phyloP scores from a whole-genome alignment of 2,329 filamentous ascomycete genomes.

The Zasmidium cellare region DNA sequence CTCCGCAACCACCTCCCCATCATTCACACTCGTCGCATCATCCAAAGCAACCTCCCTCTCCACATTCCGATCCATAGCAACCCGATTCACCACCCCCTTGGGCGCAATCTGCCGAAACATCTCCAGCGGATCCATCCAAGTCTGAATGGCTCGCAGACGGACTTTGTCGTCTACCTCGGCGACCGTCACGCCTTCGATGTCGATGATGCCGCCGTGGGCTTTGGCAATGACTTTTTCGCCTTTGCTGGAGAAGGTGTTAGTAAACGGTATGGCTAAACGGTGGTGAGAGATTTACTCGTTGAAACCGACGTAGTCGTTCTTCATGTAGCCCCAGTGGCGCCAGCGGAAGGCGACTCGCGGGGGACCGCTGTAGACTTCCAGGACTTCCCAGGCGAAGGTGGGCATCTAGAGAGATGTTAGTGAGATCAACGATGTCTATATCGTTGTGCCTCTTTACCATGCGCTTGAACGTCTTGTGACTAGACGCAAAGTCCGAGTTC shows the following conservation, averaged over 20 bases:
- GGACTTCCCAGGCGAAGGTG: conserved; percentile 69
- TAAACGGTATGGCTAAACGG: neutral
- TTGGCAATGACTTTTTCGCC: conserved; percentile 64
- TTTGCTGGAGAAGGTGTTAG: conserved; percentile 44
- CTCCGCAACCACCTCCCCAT: conserved; percentile 21
- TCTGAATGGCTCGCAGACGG: conserved; percentile 59
- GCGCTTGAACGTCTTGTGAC: conserved; percentile 70
- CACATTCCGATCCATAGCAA: conserved; percentile 40
- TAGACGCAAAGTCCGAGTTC: conserved; percentile 61
- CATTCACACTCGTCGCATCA: conserved; percentile 20
- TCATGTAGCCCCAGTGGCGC: conserved; percentile 69
- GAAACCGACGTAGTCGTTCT: conserved; percentile 64
- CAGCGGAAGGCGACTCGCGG: conserved; percentile 64
- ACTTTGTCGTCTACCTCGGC: conserved; percentile 63
- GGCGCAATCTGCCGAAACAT: conserved; percentile 67
- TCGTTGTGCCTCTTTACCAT: conserved; percentile 49
- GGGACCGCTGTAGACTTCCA: conserved; percentile 67
- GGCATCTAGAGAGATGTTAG: conserved; percentile 53
- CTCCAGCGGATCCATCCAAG: conserved; percentile 65
- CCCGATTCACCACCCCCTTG: conserved; percentile 49
- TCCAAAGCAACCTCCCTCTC: conserved; percentile 24
- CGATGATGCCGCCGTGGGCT: conserved; percentile 61
- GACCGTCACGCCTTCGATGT: conserved; percentile 64
- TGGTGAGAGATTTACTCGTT: conserved; percentile 55
- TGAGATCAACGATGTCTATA: too few species aligned